A percentile compares a stretch with the other conserved stretches of the same genome.
phyloP scores from a whole-genome alignment of 2,329 filamentous ascomycete genomes.

The Fusarium mangiferae region DNA sequence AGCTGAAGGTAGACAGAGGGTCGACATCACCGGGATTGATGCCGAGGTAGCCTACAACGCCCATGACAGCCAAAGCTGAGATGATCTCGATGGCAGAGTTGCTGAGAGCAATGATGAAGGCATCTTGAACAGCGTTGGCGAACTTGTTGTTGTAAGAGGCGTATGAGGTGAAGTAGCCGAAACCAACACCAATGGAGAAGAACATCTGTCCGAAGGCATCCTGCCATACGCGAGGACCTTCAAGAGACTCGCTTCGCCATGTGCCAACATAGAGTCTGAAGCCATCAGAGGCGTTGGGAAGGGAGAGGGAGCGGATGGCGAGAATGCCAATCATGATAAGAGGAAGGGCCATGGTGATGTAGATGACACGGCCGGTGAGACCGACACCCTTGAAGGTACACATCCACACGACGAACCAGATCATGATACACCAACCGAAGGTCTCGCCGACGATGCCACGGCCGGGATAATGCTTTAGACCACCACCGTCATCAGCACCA shows the following conservation, averaged over 20 bases:
- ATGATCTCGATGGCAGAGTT: slow-evolving; percentile 65
- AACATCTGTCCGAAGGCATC: slow-evolving; percentile 61
- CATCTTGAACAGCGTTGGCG: slow-evolving; percentile 63
- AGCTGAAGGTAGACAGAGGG: slow-evolving; percentile 58
- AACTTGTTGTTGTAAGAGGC: slow-evolving; percentile 65
- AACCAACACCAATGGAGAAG: slow-evolving; percentile 58
- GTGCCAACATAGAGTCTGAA: slow-evolving; percentile 53
- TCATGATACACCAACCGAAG: slow-evolving; percentile 63
- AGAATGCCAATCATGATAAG: slow-evolving; percentile 64
- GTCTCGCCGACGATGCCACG: slow-evolving; percentile 61
- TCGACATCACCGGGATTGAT: slow-evolving; percentile 46
- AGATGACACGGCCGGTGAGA: slow-evolving; percentile 64
- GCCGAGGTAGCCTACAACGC: slow-evolving; percentile 58
- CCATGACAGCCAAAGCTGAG: slow-evolving; percentile 56
- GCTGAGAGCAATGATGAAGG: slow-evolving; percentile 62
- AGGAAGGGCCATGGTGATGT: slow-evolving; percentile 66
- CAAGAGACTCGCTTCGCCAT: slow-evolving; percentile 57
- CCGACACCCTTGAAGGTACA: slow-evolving; percentile 67
- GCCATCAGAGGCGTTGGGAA: slow-evolving; percentile 62
- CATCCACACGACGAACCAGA: slow-evolving; percentile 67
- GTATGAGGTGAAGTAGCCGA: slow-evolving; percentile 66
- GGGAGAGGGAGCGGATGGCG: slow-evolving; percentile 60
- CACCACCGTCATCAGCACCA: background rate
- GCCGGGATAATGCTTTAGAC: slow-evolving; percentile 50
- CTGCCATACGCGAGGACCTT: slow-evolving; percentile 55